phyloP scores from a whole-genome alignment of 495 filamentous ascomycete genomes.

The Podospora fimiseda region DNA sequence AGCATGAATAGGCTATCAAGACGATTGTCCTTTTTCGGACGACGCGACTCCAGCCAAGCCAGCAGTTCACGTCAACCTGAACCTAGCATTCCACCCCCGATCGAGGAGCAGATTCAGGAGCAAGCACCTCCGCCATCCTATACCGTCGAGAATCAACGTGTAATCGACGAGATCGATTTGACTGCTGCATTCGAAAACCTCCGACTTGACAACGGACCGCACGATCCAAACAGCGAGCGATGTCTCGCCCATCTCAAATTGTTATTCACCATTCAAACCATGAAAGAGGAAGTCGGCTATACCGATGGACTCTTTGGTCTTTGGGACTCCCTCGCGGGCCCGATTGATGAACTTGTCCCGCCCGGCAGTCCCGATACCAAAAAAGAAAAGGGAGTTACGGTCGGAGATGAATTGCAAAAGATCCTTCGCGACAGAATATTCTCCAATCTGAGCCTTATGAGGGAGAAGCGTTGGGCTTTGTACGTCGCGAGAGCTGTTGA shows the following conservation, averaged over 20 bases:
- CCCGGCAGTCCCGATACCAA: slow-evolving; percentile 13
- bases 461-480: slow-evolving; percentile 76
- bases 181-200: slow-evolving; percentile 40
- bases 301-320: slow-evolving; percentile 62
- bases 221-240: slow-evolving; percentile 29
- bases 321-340: slow-evolving; percentile 41
- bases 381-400: slow-evolving; percentile 15
- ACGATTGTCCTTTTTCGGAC: slow-evolving; percentile 2
- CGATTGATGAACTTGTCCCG: slow-evolving; percentile 11
- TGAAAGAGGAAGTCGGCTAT: slow-evolving; percentile 60
- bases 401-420: slow-evolving; percentile 1
- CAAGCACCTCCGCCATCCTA: slow-evolving; percentile 7
- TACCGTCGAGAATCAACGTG: background rate
- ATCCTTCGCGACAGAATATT: slow-evolving; percentile 28
- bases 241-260: slow-evolving; percentile 75
- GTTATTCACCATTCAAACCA: slow-evolving; percentile 58
- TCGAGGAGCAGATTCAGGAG: no score
- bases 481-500: slow-evolving; percentile 69
- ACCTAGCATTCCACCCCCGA: no score
- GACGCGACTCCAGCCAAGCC: background rate
- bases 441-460: slow-evolving; percentile 43
- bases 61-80: no score
- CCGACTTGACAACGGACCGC: slow-evolving; percentile 19
- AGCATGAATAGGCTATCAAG: no score
- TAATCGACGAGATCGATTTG: slow-evolving; percentile 20